phyloP scores from a whole-genome alignment of 2,329 filamentous ascomycete species.

The Rutstroemia sp. region DNA sequence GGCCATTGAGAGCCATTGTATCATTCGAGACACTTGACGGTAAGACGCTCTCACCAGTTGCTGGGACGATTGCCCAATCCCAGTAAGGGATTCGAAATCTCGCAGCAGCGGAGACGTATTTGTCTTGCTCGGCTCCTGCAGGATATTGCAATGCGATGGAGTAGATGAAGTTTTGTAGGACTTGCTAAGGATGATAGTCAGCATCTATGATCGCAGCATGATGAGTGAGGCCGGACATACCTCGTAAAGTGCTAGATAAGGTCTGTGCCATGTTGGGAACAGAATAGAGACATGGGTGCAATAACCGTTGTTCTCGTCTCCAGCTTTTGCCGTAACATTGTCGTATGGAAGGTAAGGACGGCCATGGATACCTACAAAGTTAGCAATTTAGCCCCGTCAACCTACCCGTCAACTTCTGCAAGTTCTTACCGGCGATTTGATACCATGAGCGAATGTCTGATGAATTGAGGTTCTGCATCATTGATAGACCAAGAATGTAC shows the following conservation, averaged over 20 bases:
- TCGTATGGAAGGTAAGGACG: slow-evolving; percentile 22
- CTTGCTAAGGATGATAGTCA: slow-evolving; percentile 38
- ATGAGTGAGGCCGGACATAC: slow-evolving; percentile 28
- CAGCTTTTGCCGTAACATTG: slow-evolving; percentile 14
- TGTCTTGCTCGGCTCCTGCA: slow-evolving; percentile 22
- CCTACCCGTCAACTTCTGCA: neutral
- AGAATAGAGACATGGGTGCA: slow-evolving; percentile 25
- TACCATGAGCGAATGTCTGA: slow-evolving; percentile 23
- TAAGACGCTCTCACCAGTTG: slow-evolving; percentile 40
- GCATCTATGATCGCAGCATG: neutral
- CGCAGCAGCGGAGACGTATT: slow-evolving; percentile 38
- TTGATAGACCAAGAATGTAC: slow-evolving; percentile 25
- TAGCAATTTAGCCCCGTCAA: neutral
- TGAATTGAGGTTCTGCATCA: slow-evolving; percentile 16
- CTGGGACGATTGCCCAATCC: slow-evolving; percentile 41
- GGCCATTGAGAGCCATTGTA: slow-evolving; percentile 44
- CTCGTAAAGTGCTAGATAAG: slow-evolving; percentile 49
- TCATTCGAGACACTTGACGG: slow-evolving; percentile 39
- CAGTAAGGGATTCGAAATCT: slow-evolving; percentile 40
- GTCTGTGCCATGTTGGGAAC: slow-evolving; percentile 44
- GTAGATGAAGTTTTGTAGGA: slow-evolving; percentile 40
- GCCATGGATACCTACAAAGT: slow-evolving; percentile 23
- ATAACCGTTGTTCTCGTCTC: slow-evolving; percentile 20
- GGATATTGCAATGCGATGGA: slow-evolving; percentile 35
- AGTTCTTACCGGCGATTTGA: slow-evolving; percentile 20